Percentiles rank a stretch among this genome's conserved stretches.
Evolutionary conservation across 495 filamentous ascomycete genomes (phyloP).

Genomic region (Usnea hakonensis): DNA sequence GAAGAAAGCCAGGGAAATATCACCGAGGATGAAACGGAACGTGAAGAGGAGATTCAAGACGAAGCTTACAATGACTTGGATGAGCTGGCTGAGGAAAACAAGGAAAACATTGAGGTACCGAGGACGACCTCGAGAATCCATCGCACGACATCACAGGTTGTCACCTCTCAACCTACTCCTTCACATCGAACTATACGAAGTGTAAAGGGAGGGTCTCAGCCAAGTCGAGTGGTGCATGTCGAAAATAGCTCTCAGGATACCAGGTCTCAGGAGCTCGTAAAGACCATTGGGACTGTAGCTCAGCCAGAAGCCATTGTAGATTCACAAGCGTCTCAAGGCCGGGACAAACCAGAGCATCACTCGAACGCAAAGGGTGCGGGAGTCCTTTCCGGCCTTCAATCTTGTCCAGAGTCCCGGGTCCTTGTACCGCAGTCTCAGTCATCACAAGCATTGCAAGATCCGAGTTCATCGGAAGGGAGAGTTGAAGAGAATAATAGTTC

Average conservation of each 20-base stretch:
- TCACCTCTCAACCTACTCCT: conserved; percentile 30
- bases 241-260: conserved; percentile 4
- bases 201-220: conserved; percentile 5
- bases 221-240: neutral
- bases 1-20: conserved; percentile 20
- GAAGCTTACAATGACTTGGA: conserved; percentile 30
- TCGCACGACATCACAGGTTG: conserved; percentile 36
- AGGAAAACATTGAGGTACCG: conserved; percentile 38
- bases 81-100: conserved; percentile 41
- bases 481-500: neutral
- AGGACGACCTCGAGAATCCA: conserved; percentile 32
- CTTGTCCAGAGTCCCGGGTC: conserved; percentile 22
- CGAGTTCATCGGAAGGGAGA: conserved; percentile 15
- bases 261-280: conserved; percentile 9
- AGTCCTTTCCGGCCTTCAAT: conserved; percentile 9
- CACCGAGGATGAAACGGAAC: conserved; percentile 48
- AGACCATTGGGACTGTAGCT: conserved; percentile 15
- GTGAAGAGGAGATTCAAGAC: conserved; percentile 36
- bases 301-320: conserved; percentile 36
- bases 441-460: conserved; percentile 22
- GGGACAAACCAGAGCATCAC: neutral
- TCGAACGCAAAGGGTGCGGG: conserved; percentile 12
- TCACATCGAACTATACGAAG: conserved; percentile 12
- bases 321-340: conserved; percentile 40
- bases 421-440: conserved; percentile 30